phyloP scores from a whole-genome alignment of 2,329 filamentous ascomycete species.

The Alternaria postmessia region DNA sequence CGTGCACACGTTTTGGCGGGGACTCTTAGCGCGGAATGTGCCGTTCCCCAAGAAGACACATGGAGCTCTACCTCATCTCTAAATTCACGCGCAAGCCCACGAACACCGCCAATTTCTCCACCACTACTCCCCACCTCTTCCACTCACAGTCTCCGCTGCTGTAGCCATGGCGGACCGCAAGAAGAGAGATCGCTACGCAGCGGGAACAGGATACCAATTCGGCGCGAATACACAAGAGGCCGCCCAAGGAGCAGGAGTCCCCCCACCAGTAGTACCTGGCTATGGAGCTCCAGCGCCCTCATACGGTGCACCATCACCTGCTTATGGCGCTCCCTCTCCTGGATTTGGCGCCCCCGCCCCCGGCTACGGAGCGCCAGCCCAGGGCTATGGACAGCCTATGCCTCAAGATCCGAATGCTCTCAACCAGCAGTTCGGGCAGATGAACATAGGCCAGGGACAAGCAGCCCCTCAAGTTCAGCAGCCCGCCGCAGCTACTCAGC shows the following conservation, averaged over 20 bases:
- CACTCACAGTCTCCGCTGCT: slow-evolving; percentile 20
- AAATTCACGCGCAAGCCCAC: slow-evolving; percentile 33
- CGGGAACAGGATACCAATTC: slow-evolving; percentile 93
- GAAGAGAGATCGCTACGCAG: slow-evolving; percentile 95
- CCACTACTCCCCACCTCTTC: slow-evolving; percentile 17
- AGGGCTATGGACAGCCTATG: slow-evolving; percentile 55
- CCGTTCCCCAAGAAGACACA: slow-evolving; percentile 49
- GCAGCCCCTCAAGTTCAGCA: slow-evolving; percentile 41
- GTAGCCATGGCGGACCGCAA: slow-evolving; percentile 58
- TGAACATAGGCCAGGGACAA: slow-evolving; percentile 67
- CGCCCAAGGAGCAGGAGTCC: slow-evolving; percentile 59
- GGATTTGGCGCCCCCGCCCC: slow-evolving; percentile 30
- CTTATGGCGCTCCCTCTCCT: slow-evolving; percentile 53
- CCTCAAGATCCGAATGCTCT: slow-evolving; percentile 68
- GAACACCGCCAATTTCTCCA: slow-evolving; percentile 19
- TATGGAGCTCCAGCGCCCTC: slow-evolving; percentile 52
- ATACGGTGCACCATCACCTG: slow-evolving; percentile 38
- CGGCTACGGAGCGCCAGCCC: slow-evolving; percentile 44
- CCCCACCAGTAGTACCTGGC: slow-evolving; percentile 27
- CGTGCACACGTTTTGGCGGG: slow-evolving; percentile 33
- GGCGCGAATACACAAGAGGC: slow-evolving; percentile 78
- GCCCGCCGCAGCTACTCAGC: slow-evolving; percentile 42
- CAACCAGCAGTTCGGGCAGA: slow-evolving; percentile 81
- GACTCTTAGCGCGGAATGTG: slow-evolving; percentile 40
- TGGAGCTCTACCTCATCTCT: slow-evolving; percentile 38